Evolutionary conservation across 2,329 filamentous ascomycete species (phyloP).

Genomic region (Aspergillus brunneoviolaceus): DNA sequence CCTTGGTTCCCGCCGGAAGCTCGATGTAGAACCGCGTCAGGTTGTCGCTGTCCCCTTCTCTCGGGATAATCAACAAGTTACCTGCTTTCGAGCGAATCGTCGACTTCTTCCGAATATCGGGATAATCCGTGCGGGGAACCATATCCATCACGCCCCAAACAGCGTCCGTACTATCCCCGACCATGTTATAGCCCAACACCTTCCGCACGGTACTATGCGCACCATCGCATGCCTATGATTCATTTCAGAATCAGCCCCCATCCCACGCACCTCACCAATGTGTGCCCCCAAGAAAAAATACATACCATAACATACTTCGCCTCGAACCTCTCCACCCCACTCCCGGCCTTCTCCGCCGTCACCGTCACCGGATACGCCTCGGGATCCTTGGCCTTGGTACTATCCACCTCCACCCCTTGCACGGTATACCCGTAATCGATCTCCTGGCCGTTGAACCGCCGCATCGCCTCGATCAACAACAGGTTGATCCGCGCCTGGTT

Average conservation of each 20-base stretch:
- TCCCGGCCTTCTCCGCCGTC: conserved; percentile 43
- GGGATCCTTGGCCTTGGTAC: conserved; percentile 25
- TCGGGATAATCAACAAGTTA: conserved; percentile 52
- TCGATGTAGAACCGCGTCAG: conserved; percentile 65
- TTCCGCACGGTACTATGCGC: conserved; percentile 44
- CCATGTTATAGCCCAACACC: conserved; percentile 51
- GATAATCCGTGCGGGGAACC: conserved; percentile 50
- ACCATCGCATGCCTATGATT: conserved; percentile 49
- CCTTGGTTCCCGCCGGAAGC: conserved; percentile 50
- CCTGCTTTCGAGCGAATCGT: conserved; percentile 49
- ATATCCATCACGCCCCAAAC: conserved; percentile 60
- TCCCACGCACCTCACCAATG: neutral
- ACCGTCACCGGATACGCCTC: conserved; percentile 49
- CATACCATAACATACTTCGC: conserved; percentile 56
- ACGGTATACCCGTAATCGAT: conserved; percentile 59
- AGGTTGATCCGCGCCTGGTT: conserved; percentile 58
- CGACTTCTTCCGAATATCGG: conserved; percentile 52
- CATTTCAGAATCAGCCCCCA: neutral
- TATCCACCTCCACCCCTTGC: conserved; percentile 52
- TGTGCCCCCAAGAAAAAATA: conserved; percentile 7
- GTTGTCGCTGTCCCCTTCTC: conserved; percentile 54
- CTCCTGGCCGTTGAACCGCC: conserved; percentile 40
- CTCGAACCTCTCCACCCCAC: conserved; percentile 37
- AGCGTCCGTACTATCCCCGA: conserved; percentile 58
- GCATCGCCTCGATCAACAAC: conserved; percentile 54